Base-by-base conservation (phyloP, 257 asterid species). In the Linderniella brevidens region DNA sequence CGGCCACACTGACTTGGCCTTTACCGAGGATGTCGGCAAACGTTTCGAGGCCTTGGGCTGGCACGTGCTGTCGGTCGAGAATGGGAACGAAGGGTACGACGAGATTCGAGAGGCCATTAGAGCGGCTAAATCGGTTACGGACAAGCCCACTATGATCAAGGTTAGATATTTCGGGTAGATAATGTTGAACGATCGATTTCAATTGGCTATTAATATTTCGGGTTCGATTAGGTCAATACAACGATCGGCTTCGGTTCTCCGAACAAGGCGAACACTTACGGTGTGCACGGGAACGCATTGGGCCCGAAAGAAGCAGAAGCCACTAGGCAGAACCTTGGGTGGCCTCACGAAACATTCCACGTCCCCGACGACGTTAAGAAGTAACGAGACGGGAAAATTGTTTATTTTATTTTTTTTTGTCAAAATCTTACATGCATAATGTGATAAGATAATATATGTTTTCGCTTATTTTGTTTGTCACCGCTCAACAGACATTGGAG, bases 11-110 rank as follows among this genome's bases (percentile, higher is more conserved):
- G 96, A 85, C 53, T 84, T 88, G 66, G 94, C 98, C 49, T 88
- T 88, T 58, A 80, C 98, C 5, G 98, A 88, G 78, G 71, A 9
- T 8, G 98, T 74, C 12, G 80, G 71, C 1, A 53, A 74, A 50
- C 98, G 98, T 55, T 80, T 84, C 47, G 96, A 88, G 75, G 77
- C 62, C 63, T 92, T 88, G 53, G 95, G 98, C 9, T 88, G 98
- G 98, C 98, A 88, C 53, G 86, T 88, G 11, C 80, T 84, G 59
- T 80, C 93, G 94, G 98, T 88, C 53, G 81, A 80, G 93, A 80
- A 78, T 13, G 96, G 96, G 20, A 88, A 88, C 76, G 78, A 68
- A 11, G 98, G 94, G 45, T 80, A 80, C 53, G 94, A 88, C 72
- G 98, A 88, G 37, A 80, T 88, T 37, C 98, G 96, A 59, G 85